A percentile compares a stretch with the other conserved stretches of the same genome.
Conservation (phyloP, 2,329 filamentous ascomycete species). For the Penicillium sp. region DNA sequence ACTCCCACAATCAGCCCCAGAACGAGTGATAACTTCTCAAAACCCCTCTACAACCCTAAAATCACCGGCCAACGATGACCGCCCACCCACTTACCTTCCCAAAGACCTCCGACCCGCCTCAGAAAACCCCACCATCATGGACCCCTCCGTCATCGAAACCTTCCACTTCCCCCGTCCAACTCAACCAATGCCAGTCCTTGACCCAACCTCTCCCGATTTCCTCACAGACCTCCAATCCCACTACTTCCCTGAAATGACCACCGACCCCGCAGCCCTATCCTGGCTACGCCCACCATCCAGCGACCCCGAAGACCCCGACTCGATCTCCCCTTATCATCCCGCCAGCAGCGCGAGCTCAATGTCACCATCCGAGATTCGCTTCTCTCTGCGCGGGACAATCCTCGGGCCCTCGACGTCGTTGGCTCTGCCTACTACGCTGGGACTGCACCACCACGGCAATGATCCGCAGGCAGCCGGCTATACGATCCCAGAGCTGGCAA, state of each 20-base stretch:
- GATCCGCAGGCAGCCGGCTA: conserved; percentile 95
- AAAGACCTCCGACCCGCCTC: conserved; percentile 50
- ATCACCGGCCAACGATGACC: conserved; percentile 39
- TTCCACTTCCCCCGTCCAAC: conserved; percentile 55
- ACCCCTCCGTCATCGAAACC: conserved; percentile 34
- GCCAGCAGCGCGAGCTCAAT: conserved; percentile 71
- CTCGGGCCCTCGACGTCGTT: conserved; percentile 78
- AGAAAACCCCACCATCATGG: conserved; percentile 40
- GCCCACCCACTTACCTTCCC: conserved; percentile 43
- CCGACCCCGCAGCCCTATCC: conserved; percentile 82
- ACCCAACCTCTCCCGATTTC: conserved; percentile 83
- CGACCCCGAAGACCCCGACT: conserved; percentile 66
- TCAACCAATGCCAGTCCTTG: conserved; percentile 70
- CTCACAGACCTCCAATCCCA: conserved; percentile 83
- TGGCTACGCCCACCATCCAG: conserved; percentile 83
- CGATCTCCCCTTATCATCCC: conserved; percentile 81
- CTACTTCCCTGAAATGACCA: conserved; percentile 88
- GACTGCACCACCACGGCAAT: conserved; percentile 90
- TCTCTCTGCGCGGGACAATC: conserved; percentile 82
- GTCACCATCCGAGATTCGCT: conserved; percentile 74
- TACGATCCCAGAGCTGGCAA: conserved; percentile 83
- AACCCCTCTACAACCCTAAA: conserved; percentile 12
- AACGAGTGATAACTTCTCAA: conserved; percentile 21
- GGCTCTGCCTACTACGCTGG: conserved; percentile 74
- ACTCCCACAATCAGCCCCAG: conserved; percentile 11